A percentile compares a stretch with the other conserved stretches of the same genome.
These are phyloP conservation scores for Senna tora DNA, from an alignment of 306 rosid genomes.

Conservation along the genomic window DNA sequence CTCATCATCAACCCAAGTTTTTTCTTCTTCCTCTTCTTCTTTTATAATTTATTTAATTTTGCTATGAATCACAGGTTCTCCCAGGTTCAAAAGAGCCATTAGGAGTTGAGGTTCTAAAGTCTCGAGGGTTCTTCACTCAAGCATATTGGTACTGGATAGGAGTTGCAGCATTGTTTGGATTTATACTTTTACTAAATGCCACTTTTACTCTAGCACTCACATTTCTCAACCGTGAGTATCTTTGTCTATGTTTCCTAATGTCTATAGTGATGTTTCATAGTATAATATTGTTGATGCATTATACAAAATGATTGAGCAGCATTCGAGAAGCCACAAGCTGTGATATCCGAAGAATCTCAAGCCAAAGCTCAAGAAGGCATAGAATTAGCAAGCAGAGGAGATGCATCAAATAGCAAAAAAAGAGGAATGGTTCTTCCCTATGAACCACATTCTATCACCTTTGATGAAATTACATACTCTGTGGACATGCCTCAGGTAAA, in stretches of 20 bases:
- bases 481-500: constrained; percentile 89
- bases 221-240: constrained; percentile 56
- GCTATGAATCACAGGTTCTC: constrained; percentile 48
- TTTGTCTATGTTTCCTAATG: too few species aligned
- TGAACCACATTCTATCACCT: constrained; percentile 66
- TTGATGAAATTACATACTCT: constrained; percentile 63
- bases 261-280: too few species aligned
- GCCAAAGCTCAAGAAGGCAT: constrained; percentile 30
- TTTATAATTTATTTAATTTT: background rate
- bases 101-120: constrained; percentile 55
- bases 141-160: constrained; percentile 84
- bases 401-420: constrained; percentile 35
- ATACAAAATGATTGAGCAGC: constrained; percentile 47
- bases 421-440: constrained; percentile 86
- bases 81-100: constrained; percentile 46
- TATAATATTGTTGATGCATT: background rate
- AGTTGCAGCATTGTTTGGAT: constrained; percentile 61
- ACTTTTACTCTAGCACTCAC: constrained; percentile 53
- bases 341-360: constrained; percentile 43
- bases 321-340: constrained; percentile 46
- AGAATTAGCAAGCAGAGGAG: constrained; percentile 14
- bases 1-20: background rate
- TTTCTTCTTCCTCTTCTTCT: background rate
- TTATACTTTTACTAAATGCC: constrained; percentile 49
- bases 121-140: constrained; percentile 57